Base-by-base conservation (phyloP, 306 rosid species). In the Begonia fuchsioides region DNA sequence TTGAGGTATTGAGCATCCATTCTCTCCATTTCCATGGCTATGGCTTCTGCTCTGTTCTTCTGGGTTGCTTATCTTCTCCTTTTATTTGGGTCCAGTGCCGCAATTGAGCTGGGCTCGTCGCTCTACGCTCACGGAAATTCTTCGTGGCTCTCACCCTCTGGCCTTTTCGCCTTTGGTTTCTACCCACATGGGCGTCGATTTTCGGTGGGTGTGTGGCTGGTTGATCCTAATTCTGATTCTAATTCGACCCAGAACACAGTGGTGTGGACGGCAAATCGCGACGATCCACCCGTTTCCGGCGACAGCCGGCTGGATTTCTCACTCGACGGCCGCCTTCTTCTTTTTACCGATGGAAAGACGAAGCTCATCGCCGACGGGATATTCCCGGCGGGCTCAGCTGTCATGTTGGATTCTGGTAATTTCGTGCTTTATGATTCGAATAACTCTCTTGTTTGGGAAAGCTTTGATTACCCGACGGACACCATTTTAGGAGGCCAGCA, bases 91-190 rank as follows among this genome's bases (percentile, higher is more conserved):
- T 41, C 45, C 45, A 6, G n/a, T 2, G 45, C 12, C 32, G 15
- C 15, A 16, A 55, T 55, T 43, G 3, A 11, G 44, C 10, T 16
- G n/a, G 61, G 51, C 12, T 55, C 61, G 16, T 12, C 44, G 18
- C 60, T 62, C 44, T 40, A 48, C 17, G 51, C 55, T 2, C n/a
- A 11, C 9, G 1, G 26, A 10, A 11, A n/a, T 14, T 17, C n/a
- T 6, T 48, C 67, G 39, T 62, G 55, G 60, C 48, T 47, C 26
- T 62, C 67, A 11, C 17, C 55, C 15, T 54, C 67, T n/a, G 60
- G 60, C 12, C 11, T n/a, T 1, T 62, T 62, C 17, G 60, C 44
- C 2, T 60, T 60, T 15, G 65, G 65, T 6, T 60, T 60, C 11
- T 19, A 51, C 15, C 0, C 16, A 0, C n/a, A 60, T 15, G 44